These are phyloP conservation scores for Solanum medicagineum DNA, from an alignment of 257 asterid genomes.

Conservation along the genomic window DNA sequence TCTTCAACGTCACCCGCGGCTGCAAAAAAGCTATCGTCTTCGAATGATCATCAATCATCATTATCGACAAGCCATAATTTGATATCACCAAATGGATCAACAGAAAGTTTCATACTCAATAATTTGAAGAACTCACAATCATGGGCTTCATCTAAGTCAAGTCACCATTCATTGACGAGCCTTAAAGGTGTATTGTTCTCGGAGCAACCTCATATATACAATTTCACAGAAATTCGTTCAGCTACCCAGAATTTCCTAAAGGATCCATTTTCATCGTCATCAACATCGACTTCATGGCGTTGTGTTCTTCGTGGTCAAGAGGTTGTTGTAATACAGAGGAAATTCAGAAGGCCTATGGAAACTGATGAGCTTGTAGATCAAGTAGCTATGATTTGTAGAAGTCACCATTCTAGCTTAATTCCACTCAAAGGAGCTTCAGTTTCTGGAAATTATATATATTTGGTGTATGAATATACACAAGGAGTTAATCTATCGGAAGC, in stretches of 20 bases:
- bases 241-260: slow-evolving; percentile 46
- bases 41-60: neutral
- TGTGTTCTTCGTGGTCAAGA: slow-evolving; percentile 38
- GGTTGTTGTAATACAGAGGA: slow-evolving; percentile 48
- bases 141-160: slow-evolving; percentile 18
- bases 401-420: slow-evolving; percentile 80
- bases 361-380: slow-evolving; percentile 39
- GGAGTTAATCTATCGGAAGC: slow-evolving; percentile 65
- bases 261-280: slow-evolving; percentile 38
- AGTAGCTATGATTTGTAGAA: slow-evolving; percentile 46
- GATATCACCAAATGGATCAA: slow-evolving; percentile 41
- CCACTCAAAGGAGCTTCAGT: slow-evolving; percentile 60
- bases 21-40: slow-evolving; percentile 8
- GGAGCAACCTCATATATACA: slow-evolving; percentile 50
- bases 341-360: slow-evolving; percentile 53
- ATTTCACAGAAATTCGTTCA: slow-evolving; percentile 40
- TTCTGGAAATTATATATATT: slow-evolving; percentile 47
- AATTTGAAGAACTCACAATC: slow-evolving; percentile 14
- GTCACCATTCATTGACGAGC: slow-evolving; percentile 24
- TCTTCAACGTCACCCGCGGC: neutral
- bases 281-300: slow-evolving; percentile 68
- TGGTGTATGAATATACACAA: slow-evolving; percentile 53
- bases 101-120: slow-evolving; percentile 28
- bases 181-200: slow-evolving; percentile 32
- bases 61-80: slow-evolving; percentile 26